A percentile compares a stretch with the other conserved stretches of the same genome.
phyloP scores from a whole-genome alignment of 352 stramenopile species.

The Phytophthora macrochlamydospora region DNA sequence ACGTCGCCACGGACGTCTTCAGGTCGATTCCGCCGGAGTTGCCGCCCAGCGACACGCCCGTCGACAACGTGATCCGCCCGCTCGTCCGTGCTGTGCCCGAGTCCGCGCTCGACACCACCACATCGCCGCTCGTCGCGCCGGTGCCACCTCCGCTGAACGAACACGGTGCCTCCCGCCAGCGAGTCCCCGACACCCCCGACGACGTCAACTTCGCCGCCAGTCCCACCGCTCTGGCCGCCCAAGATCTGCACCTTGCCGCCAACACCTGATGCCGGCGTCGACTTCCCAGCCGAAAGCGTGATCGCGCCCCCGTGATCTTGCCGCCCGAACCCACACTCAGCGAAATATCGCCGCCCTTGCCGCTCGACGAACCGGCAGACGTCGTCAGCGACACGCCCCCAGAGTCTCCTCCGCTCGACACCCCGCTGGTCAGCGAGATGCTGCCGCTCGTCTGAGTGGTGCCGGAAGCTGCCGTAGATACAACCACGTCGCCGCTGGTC shows the following conservation, averaged over 20 bases:
- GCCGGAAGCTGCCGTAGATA: too few species aligned
- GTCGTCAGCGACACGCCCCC: too few species aligned
- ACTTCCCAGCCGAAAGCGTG: too few species aligned
- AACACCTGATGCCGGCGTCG: not conserved
- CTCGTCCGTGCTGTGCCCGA: not conserved
- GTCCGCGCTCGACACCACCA: slow-evolving; percentile 3
- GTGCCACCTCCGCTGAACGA: not conserved
- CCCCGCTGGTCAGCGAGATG: too few species aligned
- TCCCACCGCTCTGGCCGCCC: not conserved
- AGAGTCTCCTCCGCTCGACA: too few species aligned
- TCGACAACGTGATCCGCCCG: not conserved
- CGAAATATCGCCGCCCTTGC: too few species aligned
- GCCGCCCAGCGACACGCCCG: too few species aligned
- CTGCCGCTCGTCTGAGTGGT: too few species aligned
- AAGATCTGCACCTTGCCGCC: not conserved
- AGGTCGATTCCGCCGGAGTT: not conserved
- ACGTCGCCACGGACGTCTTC: not conserved
- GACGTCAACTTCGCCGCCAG: not conserved
- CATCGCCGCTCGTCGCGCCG: slow-evolving; percentile 7
- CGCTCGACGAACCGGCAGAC: too few species aligned
- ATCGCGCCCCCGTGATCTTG: too few species aligned
- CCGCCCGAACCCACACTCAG: too few species aligned
- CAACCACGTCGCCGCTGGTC: too few species aligned
- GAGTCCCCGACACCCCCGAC: not conserved
- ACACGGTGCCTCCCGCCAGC: not conserved